Evolutionary conservation across 441 rosid genomes (phyloP).

Genomic region (Raphanus hybrid): DNA sequence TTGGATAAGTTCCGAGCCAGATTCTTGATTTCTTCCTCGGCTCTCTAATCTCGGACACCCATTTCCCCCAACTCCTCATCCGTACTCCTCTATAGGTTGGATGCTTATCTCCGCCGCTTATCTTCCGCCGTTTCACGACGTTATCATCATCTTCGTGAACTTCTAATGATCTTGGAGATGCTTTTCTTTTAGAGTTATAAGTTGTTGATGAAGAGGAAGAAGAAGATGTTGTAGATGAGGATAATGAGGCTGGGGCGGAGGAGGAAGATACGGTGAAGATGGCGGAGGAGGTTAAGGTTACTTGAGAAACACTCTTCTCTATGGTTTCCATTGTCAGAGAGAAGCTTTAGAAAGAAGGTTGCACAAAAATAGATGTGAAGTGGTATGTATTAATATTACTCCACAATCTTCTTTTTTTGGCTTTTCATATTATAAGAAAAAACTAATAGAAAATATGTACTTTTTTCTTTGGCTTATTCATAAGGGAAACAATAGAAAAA

Average conservation of each 20-base stretch:
- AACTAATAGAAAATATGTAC: background rate
- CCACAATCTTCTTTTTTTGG: background rate
- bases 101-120: slow-evolving; percentile 44
- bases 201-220: slow-evolving; percentile 26
- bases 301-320: slow-evolving; percentile 47
- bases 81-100: slow-evolving; percentile 70
- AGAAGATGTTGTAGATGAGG: slow-evolving; percentile 41
- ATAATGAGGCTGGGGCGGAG: slow-evolving; percentile 30
- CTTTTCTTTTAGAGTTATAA: slow-evolving; percentile 26
- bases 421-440: slow-evolving; percentile 15
- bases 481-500: background rate
- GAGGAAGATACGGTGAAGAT: slow-evolving; percentile 36
- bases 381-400: slow-evolving; percentile 44
- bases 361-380: slow-evolving; percentile 44
- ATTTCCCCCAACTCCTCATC: slow-evolving; percentile 82
- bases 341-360: slow-evolving; percentile 34
- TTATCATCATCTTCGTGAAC: slow-evolving; percentile 18
- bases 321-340: slow-evolving; percentile 47
- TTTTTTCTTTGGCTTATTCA: background rate
- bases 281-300: slow-evolving; percentile 17
- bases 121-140: slow-evolving; percentile 42
- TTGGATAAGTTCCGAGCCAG: slow-evolving; percentile 79
- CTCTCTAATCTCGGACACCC: slow-evolving; percentile 85
- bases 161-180: slow-evolving; percentile 44
- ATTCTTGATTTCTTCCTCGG: slow-evolving; percentile 84